Base-by-base conservation (phyloP, 2,329 filamentous ascomycete species). In the Triangularia verruculosa region DNA sequence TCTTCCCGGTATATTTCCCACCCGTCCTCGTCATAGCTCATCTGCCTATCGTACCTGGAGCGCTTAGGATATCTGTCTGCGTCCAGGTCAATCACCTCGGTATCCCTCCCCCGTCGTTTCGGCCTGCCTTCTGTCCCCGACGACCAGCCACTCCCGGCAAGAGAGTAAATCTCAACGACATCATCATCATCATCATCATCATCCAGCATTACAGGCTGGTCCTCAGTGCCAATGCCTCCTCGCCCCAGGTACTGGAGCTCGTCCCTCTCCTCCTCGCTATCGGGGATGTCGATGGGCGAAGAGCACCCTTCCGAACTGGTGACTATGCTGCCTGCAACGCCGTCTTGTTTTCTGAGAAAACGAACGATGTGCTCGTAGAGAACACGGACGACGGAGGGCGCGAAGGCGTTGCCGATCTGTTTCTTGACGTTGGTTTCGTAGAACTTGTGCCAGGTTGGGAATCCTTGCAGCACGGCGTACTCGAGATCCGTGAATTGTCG, bases 381-480 rank as follows among this genome's bases (percentile, higher is more conserved):
- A 0, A 80, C 74, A 25, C 76, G 75, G 2, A 85, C 85, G 0
- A 83, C 81, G 27, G 77, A 77, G 0, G 90, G 86, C 0, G 92
- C 89, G 15, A 94, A 92, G 0, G 91, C 91, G 70, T 95, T 94
- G 0, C 91, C 91, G 66, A 94, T 90, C 72, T 93, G 90, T 66
- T 79, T 83, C 68, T 83, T 83, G 15, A 85, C 76, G 13, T 74
- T 72, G 0, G 0, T 75, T 76, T 0, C 76, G 65, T 22, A 7
- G 70, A 94, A 93, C 0, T 73, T 72, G 72, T 91, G 89, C 1
- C 77, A 72, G 0, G 76, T 64, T 0, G 89, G 89, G 59, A 95
- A 95, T 0, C 87, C 88, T 67, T 92, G 89, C 0, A 95, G 73
- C 2, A 80, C 80, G 0, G 91, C 89, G 24, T 86, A 81, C 72